A percentile compares a stretch with the other conserved stretches of the same genome.
phyloP scores from a whole-genome alignment of 78 protist species.

The slime mould (Dictyostelium discoideum) region dicty_2.7 NC_007088.5:1081001-1081500 shows the following conservation, averaged over 20 bases:
- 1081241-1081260: background rate
- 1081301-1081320: background rate
- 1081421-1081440: background rate
- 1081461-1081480: background rate
- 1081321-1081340: background rate
- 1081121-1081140: background rate
- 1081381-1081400: background rate
- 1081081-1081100: slow-evolving; percentile 1
- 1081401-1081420: background rate
- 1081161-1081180: background rate
- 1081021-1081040: background rate
- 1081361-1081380: background rate
- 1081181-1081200: background rate
- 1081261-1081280: background rate
- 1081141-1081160: background rate
- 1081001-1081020: background rate
- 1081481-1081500: background rate
- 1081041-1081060: background rate
- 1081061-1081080: background rate
- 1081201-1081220: background rate
- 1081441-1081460: background rate
- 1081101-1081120: slow-evolving; percentile 1
- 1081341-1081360: background rate
- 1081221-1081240: background rate
- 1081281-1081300: background rate